These are phyloP conservation scores for Alternaria ethzedia DNA, from an alignment of 2,329 filamentous ascomycete genomes.

Conservation along the genomic window DNA sequence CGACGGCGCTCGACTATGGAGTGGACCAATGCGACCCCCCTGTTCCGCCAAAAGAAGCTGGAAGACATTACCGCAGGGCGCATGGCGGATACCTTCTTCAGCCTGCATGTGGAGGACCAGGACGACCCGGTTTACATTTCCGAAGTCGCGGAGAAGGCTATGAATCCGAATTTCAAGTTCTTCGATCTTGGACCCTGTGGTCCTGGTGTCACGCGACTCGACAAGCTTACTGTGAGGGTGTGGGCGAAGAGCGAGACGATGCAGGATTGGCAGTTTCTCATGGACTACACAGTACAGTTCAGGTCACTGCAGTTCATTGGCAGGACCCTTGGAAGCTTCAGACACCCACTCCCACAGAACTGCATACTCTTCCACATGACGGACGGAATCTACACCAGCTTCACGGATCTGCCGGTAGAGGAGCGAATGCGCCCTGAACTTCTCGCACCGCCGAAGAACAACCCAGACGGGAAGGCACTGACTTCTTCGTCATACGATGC, in stretches of 20 bases:
- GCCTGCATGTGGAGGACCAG: slow-evolving; percentile 72
- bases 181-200: slow-evolving; percentile 75
- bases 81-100: slow-evolving; percentile 89
- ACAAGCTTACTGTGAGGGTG: slow-evolving; percentile 70
- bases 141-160: slow-evolving; percentile 78
- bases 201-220: slow-evolving; percentile 68
- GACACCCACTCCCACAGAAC: slow-evolving; percentile 78
- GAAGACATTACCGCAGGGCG: slow-evolving; percentile 73
- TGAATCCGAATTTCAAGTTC: slow-evolving; percentile 88
- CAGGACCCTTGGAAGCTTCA: slow-evolving; percentile 63
- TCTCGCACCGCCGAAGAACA: slow-evolving; percentile 43
- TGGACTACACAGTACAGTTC: slow-evolving; percentile 76
- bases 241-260: slow-evolving; percentile 70
- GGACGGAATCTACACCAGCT: slow-evolving; percentile 84
- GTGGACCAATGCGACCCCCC: slow-evolving; percentile 66
- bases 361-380: slow-evolving; percentile 83
- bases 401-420: slow-evolving; percentile 67
- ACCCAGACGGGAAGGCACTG: slow-evolving; percentile 58
- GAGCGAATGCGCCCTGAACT: slow-evolving; percentile 36
- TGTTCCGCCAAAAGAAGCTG: slow-evolving; percentile 73
- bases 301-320: slow-evolving; percentile 79
- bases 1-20: slow-evolving; percentile 67
- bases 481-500: slow-evolving; percentile 83
- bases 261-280: slow-evolving; percentile 66
- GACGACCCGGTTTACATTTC: slow-evolving; percentile 85